Evolutionary conservation across 2,329 filamentous ascomycete genomes (phyloP).

Genomic region (Penicillium nordicum): DNA sequence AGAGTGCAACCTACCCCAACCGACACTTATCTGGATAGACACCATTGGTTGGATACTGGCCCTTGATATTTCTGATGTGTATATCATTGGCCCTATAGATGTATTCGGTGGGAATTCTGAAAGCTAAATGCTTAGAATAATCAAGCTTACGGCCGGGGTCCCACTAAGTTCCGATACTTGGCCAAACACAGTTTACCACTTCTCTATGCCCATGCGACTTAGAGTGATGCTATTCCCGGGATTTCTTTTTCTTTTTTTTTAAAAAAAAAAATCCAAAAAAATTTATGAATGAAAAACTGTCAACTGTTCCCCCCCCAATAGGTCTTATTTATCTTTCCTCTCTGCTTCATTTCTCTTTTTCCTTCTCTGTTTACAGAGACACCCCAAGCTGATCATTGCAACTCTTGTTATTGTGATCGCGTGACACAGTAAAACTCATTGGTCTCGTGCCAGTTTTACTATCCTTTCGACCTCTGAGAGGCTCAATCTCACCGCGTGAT

Average conservation of each 20-base stretch:
- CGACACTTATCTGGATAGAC: not conserved
- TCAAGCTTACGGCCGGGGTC: not conserved
- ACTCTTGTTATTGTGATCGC: constrained; percentile 1
- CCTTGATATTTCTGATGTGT: not conserved
- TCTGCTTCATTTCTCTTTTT: not conserved
- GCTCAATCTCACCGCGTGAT: not conserved
- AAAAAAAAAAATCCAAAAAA: no score
- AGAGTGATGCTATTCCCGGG: not conserved
- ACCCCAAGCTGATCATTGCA: not conserved
- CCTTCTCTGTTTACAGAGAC: not conserved
- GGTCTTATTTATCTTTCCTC: not conserved
- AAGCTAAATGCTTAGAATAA: constrained; percentile 1
- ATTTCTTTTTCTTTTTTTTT: not conserved
- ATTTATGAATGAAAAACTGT: no score
- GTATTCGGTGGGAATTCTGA: not conserved
- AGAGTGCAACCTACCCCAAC: not conserved
- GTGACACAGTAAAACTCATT: constrained; percentile 3
- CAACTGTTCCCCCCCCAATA: not conserved
- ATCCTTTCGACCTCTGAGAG: not conserved
- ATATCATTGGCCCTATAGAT: not conserved
- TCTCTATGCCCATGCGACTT: not conserved
- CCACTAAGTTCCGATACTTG: not conserved
- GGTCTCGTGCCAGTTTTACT: not conserved
- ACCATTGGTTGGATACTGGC: not conserved
- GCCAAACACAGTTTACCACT: no score